Percentiles rank a stretch among this genome's conserved stretches.
Conservation (phyloP, 345 rosid genomes). For the Acer yangbiense region DNA sequence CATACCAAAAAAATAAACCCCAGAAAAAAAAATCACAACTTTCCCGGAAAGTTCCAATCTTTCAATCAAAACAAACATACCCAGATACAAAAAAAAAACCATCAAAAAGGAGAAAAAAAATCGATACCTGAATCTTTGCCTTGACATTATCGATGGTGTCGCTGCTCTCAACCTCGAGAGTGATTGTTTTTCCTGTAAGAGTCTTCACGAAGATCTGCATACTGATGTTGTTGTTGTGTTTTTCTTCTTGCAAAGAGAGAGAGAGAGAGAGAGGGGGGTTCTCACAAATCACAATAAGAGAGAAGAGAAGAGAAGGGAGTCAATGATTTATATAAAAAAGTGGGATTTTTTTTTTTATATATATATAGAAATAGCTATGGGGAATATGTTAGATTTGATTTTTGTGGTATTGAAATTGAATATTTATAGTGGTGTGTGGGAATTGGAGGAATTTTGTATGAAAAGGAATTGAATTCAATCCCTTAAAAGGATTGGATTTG, state of each 20-base stretch:
- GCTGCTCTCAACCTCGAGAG: slow-evolving; percentile 59
- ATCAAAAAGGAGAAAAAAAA: background rate
- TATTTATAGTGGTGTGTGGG: too few species aligned
- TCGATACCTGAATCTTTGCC: slow-evolving; percentile 50
- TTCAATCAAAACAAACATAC: background rate
- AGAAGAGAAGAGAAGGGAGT: background rate
- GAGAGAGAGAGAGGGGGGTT: background rate
- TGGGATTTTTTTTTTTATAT: too few species aligned
- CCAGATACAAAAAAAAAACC: background rate
- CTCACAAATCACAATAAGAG: background rate
- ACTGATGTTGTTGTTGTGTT: background rate
- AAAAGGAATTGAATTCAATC: too few species aligned
- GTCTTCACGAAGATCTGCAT: slow-evolving; percentile 70
- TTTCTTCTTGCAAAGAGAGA: background rate
- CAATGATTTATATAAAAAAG: too few species aligned
- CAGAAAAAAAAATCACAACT: background rate
- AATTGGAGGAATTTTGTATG: too few species aligned
- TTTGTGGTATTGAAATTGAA: too few species aligned
- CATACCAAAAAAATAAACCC: background rate
- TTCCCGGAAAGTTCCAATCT: background rate
- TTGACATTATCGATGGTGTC: slow-evolving; percentile 64
- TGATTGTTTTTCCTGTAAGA: slow-evolving; percentile 55
- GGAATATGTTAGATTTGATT: too few species aligned
- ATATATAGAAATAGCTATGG: too few species aligned
- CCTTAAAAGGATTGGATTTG: too few species aligned